phyloP scores from a whole-genome alignment of 306 rosid genomes.

The Cyamopsis tetragonoloba region DNA sequence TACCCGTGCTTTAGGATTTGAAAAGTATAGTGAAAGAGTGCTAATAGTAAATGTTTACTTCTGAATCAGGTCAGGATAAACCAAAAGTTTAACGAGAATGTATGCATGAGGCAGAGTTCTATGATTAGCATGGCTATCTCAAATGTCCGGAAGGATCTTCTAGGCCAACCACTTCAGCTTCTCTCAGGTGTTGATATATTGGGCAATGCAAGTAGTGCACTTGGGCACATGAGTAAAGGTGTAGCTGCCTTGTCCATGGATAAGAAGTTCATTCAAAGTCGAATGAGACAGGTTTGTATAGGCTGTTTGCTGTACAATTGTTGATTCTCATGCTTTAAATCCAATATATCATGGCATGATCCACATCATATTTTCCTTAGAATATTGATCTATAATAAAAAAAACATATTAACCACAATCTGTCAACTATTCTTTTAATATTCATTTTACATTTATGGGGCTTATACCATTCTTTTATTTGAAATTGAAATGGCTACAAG shows the following conservation, averaged over 20 bases:
- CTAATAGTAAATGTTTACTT: conserved; percentile 20
- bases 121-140: conserved; percentile 91
- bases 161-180: conserved; percentile 94
- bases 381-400: neutral
- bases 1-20: neutral
- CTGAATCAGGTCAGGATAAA: conserved; percentile 75
- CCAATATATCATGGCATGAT: no score
- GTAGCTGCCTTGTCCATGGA: conserved; percentile 98
- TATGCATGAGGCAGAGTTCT: conserved; percentile 92
- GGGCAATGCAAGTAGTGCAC: conserved; percentile 99
- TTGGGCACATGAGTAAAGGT: conserved; percentile 99
- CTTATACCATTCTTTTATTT: neutral
- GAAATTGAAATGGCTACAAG: neutral
- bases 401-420: neutral
- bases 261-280: conserved; percentile 96
- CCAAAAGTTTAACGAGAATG: conserved; percentile 75
- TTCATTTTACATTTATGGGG: neutral
- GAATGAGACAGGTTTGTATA: conserved; percentile 79
- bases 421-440: neutral
- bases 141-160: conserved; percentile 84
- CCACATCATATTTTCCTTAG: neutral
- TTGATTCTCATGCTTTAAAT: conserved; percentile 4
- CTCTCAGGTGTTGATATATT: conserved; percentile 96
- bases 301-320: neutral
- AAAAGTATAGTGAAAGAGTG: neutral